Evolutionary conservation across 1,284 basidiomycete species (phyloP).

Genomic region (Irpex lacteus): DNA sequence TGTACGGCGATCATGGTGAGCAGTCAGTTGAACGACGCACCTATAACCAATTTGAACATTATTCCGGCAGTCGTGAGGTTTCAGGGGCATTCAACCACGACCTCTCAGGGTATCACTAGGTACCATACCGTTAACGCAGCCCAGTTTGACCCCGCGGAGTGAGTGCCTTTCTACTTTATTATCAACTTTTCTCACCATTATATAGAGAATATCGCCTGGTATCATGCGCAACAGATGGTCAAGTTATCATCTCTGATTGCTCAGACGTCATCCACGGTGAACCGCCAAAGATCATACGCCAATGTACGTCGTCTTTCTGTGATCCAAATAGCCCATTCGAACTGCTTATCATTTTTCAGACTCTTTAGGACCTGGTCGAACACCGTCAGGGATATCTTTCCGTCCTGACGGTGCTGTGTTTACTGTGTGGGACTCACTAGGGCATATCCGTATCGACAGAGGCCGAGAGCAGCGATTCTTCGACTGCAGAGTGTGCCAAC

Average conservation of each 20-base stretch:
- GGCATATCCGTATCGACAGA: conserved; percentile 13
- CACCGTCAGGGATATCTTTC: conserved; percentile 20
- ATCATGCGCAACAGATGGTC: conserved; percentile 22
- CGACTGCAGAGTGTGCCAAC: not conserved
- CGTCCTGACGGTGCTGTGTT: conserved; percentile 16
- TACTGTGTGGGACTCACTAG: conserved; percentile 22
- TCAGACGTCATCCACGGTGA: not conserved
- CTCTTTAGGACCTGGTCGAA: not conserved
- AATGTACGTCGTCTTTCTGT: conserved; percentile 2
- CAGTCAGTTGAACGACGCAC: not conserved
- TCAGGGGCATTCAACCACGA: not conserved
- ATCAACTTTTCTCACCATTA: not conserved
- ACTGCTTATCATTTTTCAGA: no score
- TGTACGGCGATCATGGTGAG: not conserved
- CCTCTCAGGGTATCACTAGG: not conserved
- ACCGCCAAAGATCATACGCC: not conserved
- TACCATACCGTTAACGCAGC: conserved; percentile 22
- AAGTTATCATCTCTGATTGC: conserved; percentile 21
- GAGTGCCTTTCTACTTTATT: conserved; percentile 1
- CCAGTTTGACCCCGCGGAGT: conserved; percentile 24
- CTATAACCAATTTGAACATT: not conserved
- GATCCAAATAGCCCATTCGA: no score
- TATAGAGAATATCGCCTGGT: conserved; percentile 19
- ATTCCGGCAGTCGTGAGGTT: not conserved
- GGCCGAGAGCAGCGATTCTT: not conserved